phyloP scores from a whole-genome alignment of 2,329 filamentous ascomycete species.

The Diaporthe destruens region DNA sequence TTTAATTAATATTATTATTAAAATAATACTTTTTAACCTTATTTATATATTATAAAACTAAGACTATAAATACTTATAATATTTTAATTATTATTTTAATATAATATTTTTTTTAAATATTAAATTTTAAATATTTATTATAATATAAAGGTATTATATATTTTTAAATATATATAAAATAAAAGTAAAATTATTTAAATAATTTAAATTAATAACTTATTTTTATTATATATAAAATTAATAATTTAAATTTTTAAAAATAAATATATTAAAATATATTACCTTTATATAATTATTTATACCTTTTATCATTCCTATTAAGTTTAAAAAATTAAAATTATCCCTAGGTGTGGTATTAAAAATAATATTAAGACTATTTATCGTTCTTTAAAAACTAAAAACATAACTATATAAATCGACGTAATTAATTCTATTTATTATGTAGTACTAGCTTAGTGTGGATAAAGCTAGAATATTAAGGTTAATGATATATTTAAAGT shows the following conservation, averaged over 20 bases:
- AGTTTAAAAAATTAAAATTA: not conserved
- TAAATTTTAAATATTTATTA: no score
- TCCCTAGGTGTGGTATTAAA: not conserved
- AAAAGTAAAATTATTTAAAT: no score
- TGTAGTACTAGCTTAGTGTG: not conserved
- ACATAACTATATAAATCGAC: not conserved
- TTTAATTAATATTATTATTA: no score
- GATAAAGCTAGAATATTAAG: not conserved
- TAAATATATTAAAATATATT: not conserved
- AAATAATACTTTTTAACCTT: no score
- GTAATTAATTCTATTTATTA: not conserved
- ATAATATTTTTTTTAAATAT: no score
- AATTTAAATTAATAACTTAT: fast-evolving
- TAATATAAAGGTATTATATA: no score
- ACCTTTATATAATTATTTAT: not conserved
- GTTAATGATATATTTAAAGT: not conserved
- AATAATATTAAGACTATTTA: not conserved
- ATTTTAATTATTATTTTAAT: no score
- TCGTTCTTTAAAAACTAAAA: not conserved
- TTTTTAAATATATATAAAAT: no score
- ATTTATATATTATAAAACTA: no score
- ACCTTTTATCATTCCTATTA: not conserved
- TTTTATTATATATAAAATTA: not conserved
- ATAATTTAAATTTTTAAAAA: not conserved
- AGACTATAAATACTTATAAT: no score